A percentile compares a stretch with the other conserved stretches of the same genome.
phyloP scores from a whole-genome alignment of 345 rosid genomes.

The Aurinia saxatilis region DNA sequence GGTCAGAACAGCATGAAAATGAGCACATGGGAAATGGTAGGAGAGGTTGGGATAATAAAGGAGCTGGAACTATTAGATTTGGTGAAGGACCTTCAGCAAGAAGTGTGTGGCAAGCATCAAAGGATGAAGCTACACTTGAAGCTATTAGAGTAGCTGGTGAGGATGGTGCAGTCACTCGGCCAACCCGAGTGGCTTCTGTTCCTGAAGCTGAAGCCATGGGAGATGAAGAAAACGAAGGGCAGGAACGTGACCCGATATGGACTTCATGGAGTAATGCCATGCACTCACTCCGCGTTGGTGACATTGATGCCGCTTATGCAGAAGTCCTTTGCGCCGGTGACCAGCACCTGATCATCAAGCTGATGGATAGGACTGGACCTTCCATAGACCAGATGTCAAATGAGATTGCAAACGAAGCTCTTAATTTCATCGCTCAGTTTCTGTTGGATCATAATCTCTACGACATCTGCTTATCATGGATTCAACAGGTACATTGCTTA shows the following conservation, averaged over 20 bases:
- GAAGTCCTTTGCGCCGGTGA: conserved; percentile 76
- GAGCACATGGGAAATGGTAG: conserved; percentile 61
- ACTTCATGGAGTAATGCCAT: conserved; percentile 87
- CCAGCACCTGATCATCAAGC: conserved; percentile 82
- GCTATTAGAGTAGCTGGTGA: conserved; percentile 99
- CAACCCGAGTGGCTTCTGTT: conserved; percentile 48
- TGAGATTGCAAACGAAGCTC: conserved; percentile 70
- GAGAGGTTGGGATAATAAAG: conserved; percentile 89
- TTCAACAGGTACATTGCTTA: conserved; percentile 68
- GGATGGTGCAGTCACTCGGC: conserved; percentile 50
- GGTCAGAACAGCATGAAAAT: conserved; percentile 62
- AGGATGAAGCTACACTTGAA: conserved; percentile 98
- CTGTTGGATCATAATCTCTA: conserved; percentile 71
- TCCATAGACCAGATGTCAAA: conserved; percentile 76
- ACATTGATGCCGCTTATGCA: conserved; percentile 80
- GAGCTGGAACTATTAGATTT: conserved; percentile 57
- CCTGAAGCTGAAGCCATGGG: conserved; percentile 93
- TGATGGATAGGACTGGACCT: conserved; percentile 94
- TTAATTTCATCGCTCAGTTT: conserved; percentile 68
- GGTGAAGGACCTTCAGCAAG: conserved; percentile 99
- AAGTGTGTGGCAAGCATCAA: conserved; percentile 99
- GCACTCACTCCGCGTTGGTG: conserved; percentile 88
- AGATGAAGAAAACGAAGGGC: conserved; percentile 65
- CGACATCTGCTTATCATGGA: conserved; percentile 89
- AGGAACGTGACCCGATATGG: conserved; percentile 78